Evolutionary conservation across 2,329 filamentous ascomycete species (phyloP), one percentile per base, ranked within the genome.

Genomic region (Penicillium italicum): DNA sequence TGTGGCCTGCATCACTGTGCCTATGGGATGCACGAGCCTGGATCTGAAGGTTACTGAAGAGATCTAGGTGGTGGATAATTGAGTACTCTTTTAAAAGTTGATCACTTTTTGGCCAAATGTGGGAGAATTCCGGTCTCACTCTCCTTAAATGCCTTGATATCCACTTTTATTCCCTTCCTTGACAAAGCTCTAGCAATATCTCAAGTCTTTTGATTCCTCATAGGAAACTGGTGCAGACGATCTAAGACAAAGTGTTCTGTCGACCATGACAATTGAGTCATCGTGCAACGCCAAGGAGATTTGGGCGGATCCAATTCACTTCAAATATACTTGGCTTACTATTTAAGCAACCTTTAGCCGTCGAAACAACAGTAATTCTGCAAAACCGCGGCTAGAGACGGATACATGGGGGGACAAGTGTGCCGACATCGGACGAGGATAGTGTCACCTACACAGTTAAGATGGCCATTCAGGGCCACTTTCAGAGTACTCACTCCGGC

Each of bases 1-100:
- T 18, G 56, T 45, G 11, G 46, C 53, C 1, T 56, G 50, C 42
- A 57, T 59, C 31, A 56, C 49, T 40, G 26, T 59, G 24, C 53
- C 53, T 28, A 53, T 41, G 43, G 42, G 44, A 40, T 53, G 50
- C 38, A 37, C 18, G 16, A 30, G 18, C 28, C n/a, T 41, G 33
- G 22, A 33, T 11, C n/a, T 31, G 6, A 46, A 49, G 46, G 38
- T 55, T 11, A 55, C 53, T 0, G 30, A 18, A 12, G 46, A 48
- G 45, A 12, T 48, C 4, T 48, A 18, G 24, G 16, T 9, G 10
- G 9, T 36, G n/a, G 3, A 36, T 36, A 18, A 36, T 18, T 36
- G 34, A 4, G 18, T 3, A 36, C 8, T 10, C 8, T 10, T 5
- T 7, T 18, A 18, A 36, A 36, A 18, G 8, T 34, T 16, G 33